Evolutionary conservation across 768 basidiomycete species (phyloP), one percentile per base, ranked within the genome.

Genomic region (Lepiota venenata): DNA sequence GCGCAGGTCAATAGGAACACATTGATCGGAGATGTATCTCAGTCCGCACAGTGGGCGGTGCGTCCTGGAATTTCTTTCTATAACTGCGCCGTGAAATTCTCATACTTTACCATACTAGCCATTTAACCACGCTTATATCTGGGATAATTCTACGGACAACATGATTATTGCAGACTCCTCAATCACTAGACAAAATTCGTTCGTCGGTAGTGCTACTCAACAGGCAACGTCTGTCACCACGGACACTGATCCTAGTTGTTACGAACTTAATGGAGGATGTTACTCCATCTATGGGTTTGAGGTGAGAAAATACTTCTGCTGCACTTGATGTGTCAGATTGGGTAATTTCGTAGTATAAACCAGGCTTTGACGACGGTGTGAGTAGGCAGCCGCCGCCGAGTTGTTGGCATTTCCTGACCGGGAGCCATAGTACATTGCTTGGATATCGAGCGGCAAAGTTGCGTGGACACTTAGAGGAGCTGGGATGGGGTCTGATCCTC

Each of bases 221-320:
- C 86, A 94, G 69, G 84, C 91, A 15, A 87, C 89, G 5, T 92
- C 90, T 2, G 83, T 80, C 10, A 69, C 92, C 10, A 84, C 84
- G 1, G 67, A 66, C 18, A 93, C 91, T 4, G 71, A 93, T 64
- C 80, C 79, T 60, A 56, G 66, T 39, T 90, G 89, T 66, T 96
- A 96, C 66, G 82, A 86, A 68, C 60, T 71, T 2, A 73, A 65
- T 45, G 76, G 71, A 7, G 69, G 69, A 2, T 88, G 89, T 62
- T 92, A 77, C 64, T 79, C 87, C 6, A 68, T 82, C 4, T 93
- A 94, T 59, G 93, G 90, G 6, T 93, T 93, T 57, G 91, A 90
- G 74, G 82, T 80, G 36, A 41, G 73, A 56, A 12, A 11, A 14
- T 35, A 27, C 43, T 14, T 15, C 11, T 35, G 36, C 42, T 10